Evolutionary conservation across 129 eudicot species (phyloP), one percentile per base, ranked within the genome.

Genomic region (Calendula officinalis): DNA sequence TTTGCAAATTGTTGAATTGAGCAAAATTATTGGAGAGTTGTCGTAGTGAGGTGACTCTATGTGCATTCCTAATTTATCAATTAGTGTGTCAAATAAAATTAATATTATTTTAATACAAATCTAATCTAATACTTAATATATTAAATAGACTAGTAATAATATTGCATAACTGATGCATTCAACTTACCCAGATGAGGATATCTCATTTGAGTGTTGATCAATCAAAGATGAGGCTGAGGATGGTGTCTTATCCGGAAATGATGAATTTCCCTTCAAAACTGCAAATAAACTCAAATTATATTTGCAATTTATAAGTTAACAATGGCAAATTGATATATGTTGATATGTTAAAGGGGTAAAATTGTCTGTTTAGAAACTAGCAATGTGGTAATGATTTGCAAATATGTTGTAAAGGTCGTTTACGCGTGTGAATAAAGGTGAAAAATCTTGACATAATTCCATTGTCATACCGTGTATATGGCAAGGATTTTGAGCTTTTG

Each of bases 401-500:
- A n/a, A n/a, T n/a, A n/a, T n/a, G n/a, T n/a, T n/a, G n/a, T n/a
- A n/a, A n/a, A n/a, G n/a, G n/a, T n/a, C n/a, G n/a, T n/a, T n/a
- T n/a, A n/a, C n/a, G n/a, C n/a, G n/a, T n/a, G n/a, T n/a, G n/a
- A n/a, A n/a, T n/a, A n/a, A n/a, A n/a, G n/a, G n/a, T n/a, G 30
- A 22, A 22, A 22, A 2, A 22, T 22, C 30, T 22, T 22, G 30
- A 22, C 30, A 22, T 66, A 6, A 52, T 17, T 43, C 17, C 53
- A 53, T 13, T 22, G 9, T 38, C 81, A 66, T 86, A 91, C 98
- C 99, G 41, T 92, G 99, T 64, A 92, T 88, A 68, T 85, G 89
- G 66, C 99, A 92, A 16, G 96, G 99, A 74, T 92, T 92, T 75
- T 92, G 95, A 66, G 96, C 99, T 83, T 85, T 88, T 27, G 99